A percentile compares a stretch with the other conserved stretches of the same genome.
These are phyloP conservation scores for Penicillium glabrum DNA, from an alignment of 2,329 filamentous ascomycete genomes.

Conservation along the genomic window DNA sequence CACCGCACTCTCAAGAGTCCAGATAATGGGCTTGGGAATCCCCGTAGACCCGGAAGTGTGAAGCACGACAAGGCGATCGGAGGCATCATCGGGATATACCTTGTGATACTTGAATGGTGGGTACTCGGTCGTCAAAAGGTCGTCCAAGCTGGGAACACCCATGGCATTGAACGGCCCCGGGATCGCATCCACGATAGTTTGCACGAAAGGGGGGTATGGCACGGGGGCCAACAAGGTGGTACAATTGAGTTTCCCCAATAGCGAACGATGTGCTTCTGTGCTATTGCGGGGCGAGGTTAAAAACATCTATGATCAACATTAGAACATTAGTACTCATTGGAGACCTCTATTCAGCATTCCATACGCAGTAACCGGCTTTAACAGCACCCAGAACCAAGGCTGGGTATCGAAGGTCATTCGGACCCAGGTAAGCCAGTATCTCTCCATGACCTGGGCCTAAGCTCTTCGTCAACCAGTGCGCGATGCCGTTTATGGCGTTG, in stretches of 20 bases:
- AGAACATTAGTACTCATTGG: not conserved
- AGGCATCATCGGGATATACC: not conserved
- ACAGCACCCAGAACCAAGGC: slow-evolving; percentile 40
- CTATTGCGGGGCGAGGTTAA: slow-evolving; percentile 42
- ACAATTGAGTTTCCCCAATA: slow-evolving; percentile 32
- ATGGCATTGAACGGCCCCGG: slow-evolving; percentile 16
- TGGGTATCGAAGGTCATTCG: slow-evolving; percentile 42
- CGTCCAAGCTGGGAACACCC: slow-evolving; percentile 28
- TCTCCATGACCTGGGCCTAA: slow-evolving; percentile 33
- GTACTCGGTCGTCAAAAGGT: slow-evolving; percentile 23
- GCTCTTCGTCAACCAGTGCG: slow-evolving; percentile 21
- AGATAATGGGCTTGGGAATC: slow-evolving; percentile 5
- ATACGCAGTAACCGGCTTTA: slow-evolving; percentile 35
- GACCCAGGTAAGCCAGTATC: slow-evolving; percentile 42
- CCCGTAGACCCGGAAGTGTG: slow-evolving; percentile 10
- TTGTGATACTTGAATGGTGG: slow-evolving; percentile 1
- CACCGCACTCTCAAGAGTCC: not conserved
- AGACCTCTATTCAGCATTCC: not conserved
- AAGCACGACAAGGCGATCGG: slow-evolving; percentile 2
- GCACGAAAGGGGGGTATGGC: slow-evolving; percentile 21
- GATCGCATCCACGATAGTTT: slow-evolving; percentile 24
- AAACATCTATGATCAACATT: slow-evolving; percentile 26
- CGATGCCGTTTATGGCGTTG: slow-evolving; percentile 28
- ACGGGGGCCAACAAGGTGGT: slow-evolving; percentile 30
- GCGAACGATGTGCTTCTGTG: slow-evolving; percentile 30